phyloP scores from a whole-genome alignment of 1,284 basidiomycete genomes.

The Golubevia sp. region DNA sequence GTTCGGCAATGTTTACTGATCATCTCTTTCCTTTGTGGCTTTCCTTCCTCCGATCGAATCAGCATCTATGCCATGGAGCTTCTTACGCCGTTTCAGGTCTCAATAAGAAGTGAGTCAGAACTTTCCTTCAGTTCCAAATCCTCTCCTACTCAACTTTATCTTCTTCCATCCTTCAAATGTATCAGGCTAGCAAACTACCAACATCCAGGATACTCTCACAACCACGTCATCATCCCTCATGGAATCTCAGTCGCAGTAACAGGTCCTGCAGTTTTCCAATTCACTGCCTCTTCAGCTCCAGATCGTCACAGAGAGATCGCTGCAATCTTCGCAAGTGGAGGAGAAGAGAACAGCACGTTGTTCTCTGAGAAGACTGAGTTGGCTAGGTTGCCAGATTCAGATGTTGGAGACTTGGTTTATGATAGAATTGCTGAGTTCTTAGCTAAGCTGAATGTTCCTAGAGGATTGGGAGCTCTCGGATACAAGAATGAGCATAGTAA shows the following conservation, averaged over 20 bases:
- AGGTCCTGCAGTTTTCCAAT: constrained; percentile 87
- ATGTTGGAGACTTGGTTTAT: constrained; percentile 79
- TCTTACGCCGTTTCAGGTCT: constrained; percentile 67
- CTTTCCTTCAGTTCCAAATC: not conserved
- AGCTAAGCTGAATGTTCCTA: constrained; percentile 81
- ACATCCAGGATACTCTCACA: constrained; percentile 70
- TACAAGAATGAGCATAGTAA: constrained; percentile 65
- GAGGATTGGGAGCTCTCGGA: constrained; percentile 84
- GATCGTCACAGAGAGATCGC: constrained; percentile 86
- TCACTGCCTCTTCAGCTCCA: constrained; percentile 87
- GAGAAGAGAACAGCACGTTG: constrained; percentile 8
- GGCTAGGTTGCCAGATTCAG: constrained; percentile 75
- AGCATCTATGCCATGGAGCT: constrained; percentile 47
- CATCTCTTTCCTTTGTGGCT: too few species aligned
- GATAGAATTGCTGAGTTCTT: constrained; percentile 91
- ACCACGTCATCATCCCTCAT: constrained; percentile 89
- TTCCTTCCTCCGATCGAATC: not conserved
- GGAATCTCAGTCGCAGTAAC: constrained; percentile 75
- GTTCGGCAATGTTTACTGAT: too few species aligned
- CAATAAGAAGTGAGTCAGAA: constrained; percentile 75
- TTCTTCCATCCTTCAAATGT: constrained; percentile 69
- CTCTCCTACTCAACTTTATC: not conserved
- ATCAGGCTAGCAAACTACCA: constrained; percentile 61
- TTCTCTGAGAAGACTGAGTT: constrained; percentile 21
- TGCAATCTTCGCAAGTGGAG: constrained; percentile 73